Percentiles rank a stretch among this genome's conserved stretches.
phyloP scores from a whole-genome alignment of 2,329 filamentous ascomycete species.

The Pseudogymnoascus sp. region DNA sequence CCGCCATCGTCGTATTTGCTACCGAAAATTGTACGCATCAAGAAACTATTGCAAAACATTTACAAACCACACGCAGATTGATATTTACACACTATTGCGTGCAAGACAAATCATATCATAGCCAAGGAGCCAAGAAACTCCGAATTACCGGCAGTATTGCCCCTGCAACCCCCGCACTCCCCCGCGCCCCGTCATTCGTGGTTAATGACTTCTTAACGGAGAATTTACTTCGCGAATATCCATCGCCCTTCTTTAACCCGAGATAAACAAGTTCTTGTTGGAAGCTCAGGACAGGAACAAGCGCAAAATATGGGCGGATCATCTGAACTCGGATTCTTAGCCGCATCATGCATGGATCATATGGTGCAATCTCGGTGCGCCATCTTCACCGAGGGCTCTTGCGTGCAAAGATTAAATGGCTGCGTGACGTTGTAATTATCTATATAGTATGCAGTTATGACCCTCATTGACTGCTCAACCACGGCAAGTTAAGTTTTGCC shows the following conservation, averaged over 20 bases:
- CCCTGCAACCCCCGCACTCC: conserved; percentile 1
- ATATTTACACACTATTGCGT: background rate
- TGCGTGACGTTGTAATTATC: background rate
- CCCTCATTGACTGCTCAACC: background rate
- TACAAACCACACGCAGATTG: background rate
- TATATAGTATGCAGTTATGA: background rate
- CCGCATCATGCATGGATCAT: background rate
- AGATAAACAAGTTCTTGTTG: background rate
- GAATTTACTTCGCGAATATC: background rate
- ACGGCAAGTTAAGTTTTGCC: background rate
- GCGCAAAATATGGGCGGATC: background rate
- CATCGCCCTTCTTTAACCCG: conserved; percentile 6
- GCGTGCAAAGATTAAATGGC: background rate
- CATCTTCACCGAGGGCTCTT: background rate
- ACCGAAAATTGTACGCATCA: background rate
- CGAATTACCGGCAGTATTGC: background rate
- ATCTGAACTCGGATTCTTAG: background rate
- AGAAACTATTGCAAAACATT: background rate
- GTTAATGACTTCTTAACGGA: background rate
- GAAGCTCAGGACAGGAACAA: background rate
- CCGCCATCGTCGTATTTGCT: background rate
- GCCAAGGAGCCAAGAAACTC: conserved; percentile 7
- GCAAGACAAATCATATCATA: background rate
- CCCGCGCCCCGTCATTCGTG: background rate
- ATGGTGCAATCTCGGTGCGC: conserved; percentile 1